Conservation (phyloP, 2,329 filamentous ascomycete species). For the Magnaporthiopsis incrustans region DNA sequence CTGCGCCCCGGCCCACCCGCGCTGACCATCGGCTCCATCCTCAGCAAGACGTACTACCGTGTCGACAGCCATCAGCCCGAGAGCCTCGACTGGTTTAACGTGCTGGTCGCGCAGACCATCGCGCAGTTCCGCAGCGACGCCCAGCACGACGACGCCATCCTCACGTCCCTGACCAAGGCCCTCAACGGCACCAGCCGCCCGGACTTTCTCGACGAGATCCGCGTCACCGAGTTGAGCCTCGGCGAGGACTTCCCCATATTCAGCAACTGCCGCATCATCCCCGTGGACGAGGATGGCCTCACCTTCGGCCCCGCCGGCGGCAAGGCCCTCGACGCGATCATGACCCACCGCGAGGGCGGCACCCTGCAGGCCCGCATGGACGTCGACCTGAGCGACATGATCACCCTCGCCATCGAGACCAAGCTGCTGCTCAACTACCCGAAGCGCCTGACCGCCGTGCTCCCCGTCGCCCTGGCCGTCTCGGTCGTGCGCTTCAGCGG, state of each 20-base stretch:
- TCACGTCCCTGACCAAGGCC: slow-evolving; percentile 74
- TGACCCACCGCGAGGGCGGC: slow-evolving; percentile 51
- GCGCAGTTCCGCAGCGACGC: slow-evolving; percentile 91
- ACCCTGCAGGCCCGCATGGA: slow-evolving; percentile 92
- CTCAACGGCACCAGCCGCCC: slow-evolving; percentile 83
- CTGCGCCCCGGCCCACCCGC: slow-evolving; percentile 59
- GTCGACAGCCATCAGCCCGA: slow-evolving; percentile 93
- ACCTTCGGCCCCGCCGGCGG: slow-evolving; percentile 36
- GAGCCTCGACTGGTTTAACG: slow-evolving; percentile 98
- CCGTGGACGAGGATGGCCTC: slow-evolving; percentile 72
- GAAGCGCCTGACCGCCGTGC: slow-evolving; percentile 75
- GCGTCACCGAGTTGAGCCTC: slow-evolving; percentile 84
- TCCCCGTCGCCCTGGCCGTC: slow-evolving; percentile 87
- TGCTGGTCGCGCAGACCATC: slow-evolving; percentile 91
- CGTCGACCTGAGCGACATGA: slow-evolving; percentile 91
- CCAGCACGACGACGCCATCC: slow-evolving; percentile 81
- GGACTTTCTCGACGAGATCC: slow-evolving; percentile 88
- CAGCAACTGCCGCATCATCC: slow-evolving; percentile 94
- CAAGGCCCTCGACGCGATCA: slow-evolving; percentile 42
- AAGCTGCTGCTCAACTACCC: slow-evolving; percentile 93
- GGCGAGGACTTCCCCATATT: slow-evolving; percentile 98
- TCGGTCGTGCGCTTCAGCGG: slow-evolving; percentile 92
- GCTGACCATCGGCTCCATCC: slow-evolving; percentile 85
- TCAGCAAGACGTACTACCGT: slow-evolving; percentile 97
- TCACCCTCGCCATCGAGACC: slow-evolving; percentile 90